Conservation (phyloP, 2,329 filamentous ascomycete species). For the Pezicula carpinea region DNA sequence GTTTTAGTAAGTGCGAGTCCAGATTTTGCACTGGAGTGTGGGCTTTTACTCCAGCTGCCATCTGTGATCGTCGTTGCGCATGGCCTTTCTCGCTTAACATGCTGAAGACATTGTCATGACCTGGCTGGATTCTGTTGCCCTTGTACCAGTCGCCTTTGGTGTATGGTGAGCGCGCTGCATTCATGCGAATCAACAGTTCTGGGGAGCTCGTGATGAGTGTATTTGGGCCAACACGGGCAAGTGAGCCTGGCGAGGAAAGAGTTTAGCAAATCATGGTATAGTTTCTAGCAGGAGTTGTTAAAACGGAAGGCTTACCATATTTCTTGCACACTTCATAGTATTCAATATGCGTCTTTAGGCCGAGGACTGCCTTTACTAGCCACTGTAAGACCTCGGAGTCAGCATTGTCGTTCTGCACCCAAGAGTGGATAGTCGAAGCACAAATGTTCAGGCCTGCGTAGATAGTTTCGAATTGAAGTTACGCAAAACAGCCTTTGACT, state of each 20-base stretch:
- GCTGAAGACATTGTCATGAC: conserved; percentile 4
- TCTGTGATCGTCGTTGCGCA: conserved; percentile 1
- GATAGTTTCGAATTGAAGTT: no score
- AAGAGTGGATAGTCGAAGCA: no score
- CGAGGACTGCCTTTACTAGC: conserved; percentile 1
- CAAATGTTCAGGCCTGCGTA: no score
- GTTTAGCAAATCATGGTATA: neutral
- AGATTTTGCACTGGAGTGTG: neutral
- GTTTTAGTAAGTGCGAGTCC: neutral
- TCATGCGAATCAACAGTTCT: conserved; percentile 17
- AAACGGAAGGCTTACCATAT: neutral
- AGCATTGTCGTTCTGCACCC: no score
- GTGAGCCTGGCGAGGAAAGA: conserved; percentile 6
- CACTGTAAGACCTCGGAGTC: neutral
- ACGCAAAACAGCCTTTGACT: no score
- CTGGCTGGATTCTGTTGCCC: conserved; percentile 1
- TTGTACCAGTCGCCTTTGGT: conserved; percentile 14
- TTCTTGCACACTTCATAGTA: conserved; percentile 2
- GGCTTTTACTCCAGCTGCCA: conserved; percentile 1
- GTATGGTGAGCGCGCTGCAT: conserved; percentile 18
- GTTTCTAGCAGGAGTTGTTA: neutral
- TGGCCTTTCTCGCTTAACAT: conserved; percentile 3
- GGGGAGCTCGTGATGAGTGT: conserved; percentile 19
- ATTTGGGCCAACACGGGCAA: conserved; percentile 23
- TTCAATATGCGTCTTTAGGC: conserved; percentile 1